Base-by-base conservation (phyloP, 2,329 filamentous ascomycete species). In the Coleophoma crateriformis region DNA sequence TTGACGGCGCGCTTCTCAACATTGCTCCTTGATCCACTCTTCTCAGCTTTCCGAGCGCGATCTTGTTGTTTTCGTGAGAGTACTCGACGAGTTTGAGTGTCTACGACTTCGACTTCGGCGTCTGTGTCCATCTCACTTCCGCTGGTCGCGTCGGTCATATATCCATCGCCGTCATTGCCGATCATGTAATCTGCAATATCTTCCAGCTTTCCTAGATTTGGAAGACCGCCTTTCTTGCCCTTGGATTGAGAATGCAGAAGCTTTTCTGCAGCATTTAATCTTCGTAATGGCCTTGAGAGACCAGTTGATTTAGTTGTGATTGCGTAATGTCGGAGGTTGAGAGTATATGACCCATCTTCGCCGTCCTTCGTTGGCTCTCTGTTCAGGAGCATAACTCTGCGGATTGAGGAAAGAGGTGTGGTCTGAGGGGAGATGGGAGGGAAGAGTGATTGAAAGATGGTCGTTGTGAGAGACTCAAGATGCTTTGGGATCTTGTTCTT, bases 161-260 rank as follows among this genome's bases (percentile, higher is more conserved):
- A 99, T 3, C 92, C 90, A 15, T 81, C 75, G 13, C 83, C 79
- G 38, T 88, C 89, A 3, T 84, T 85, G 49, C 95, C 90, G 35
- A 96, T 85, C 69, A 99, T 85, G 66, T 91, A 99, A 65, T 99
- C 94, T 10, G 92, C 86, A 34, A 96, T 92, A 67, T 99, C 94
- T 60, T 94, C 85, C 10, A 99, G 77, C 66, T 88, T 91, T 45
- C 90, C 88, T 0, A 99, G 76, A 61, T 99, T 96, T 3, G 94
- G 94, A 51, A 99, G 73, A 3, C 77, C 81, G 48, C 84, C 83
- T 63, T 89, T 90, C 64, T 77, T 75, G 53, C 79, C 77, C 51
- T 78, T 77, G 60, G 76, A 78, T 48, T 64, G 60, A 4, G 59
- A 60, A 39, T 61, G 53, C 33, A 88, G 71, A 34, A 94, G 77